Evolutionary conservation across 2,329 filamentous ascomycete genomes (phyloP).

Genomic region (Aureobasidium zeae): DNA sequence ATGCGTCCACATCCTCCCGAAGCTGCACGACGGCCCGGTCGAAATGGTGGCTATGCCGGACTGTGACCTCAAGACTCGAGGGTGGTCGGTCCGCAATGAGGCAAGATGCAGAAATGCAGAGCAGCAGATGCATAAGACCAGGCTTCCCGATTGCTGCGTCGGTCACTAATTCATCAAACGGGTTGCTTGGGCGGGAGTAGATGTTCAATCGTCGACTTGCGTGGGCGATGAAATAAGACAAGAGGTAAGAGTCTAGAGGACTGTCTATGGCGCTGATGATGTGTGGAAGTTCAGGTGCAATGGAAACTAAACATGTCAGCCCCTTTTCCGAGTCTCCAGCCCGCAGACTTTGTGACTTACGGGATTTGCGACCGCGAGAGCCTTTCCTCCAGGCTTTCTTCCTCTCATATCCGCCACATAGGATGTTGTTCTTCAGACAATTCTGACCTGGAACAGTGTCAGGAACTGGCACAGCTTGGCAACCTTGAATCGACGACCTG

Average conservation of each 20-base stretch:
- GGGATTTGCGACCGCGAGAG: slow-evolving; percentile 27
- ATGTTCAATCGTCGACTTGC: slow-evolving; percentile 75
- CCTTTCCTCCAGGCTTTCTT: slow-evolving; percentile 79
- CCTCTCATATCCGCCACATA: slow-evolving; percentile 78
- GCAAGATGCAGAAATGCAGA: slow-evolving; percentile 75
- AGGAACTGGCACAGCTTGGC: slow-evolving; percentile 17
- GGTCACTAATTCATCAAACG: slow-evolving; percentile 75
- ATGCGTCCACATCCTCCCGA: slow-evolving; percentile 19
- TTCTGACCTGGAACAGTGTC: slow-evolving; percentile 54
- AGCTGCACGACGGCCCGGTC: slow-evolving; percentile 30
- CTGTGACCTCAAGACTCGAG: slow-evolving; percentile 39
- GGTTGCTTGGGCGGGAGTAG: slow-evolving; percentile 70
- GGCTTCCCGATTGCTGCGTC: slow-evolving; percentile 71
- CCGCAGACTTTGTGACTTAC: too few species aligned
- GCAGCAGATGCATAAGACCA: slow-evolving; percentile 82
- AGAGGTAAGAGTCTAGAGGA: slow-evolving; percentile 66
- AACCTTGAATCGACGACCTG: background rate
- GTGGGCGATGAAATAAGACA: slow-evolving; percentile 72
- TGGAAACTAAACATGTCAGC: slow-evolving; percentile 30
- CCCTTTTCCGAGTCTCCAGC: too few species aligned
- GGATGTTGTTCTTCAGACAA: slow-evolving; percentile 86
- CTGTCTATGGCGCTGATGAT: slow-evolving; percentile 77
- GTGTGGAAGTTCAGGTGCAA: slow-evolving; percentile 36
- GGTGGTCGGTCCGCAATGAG: slow-evolving; percentile 42
- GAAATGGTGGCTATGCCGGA: slow-evolving; percentile 48